Evolutionary conservation across 2,329 filamentous ascomycete genomes (phyloP).

Genomic region (Pseudogymnoascus pannorum): DNA sequence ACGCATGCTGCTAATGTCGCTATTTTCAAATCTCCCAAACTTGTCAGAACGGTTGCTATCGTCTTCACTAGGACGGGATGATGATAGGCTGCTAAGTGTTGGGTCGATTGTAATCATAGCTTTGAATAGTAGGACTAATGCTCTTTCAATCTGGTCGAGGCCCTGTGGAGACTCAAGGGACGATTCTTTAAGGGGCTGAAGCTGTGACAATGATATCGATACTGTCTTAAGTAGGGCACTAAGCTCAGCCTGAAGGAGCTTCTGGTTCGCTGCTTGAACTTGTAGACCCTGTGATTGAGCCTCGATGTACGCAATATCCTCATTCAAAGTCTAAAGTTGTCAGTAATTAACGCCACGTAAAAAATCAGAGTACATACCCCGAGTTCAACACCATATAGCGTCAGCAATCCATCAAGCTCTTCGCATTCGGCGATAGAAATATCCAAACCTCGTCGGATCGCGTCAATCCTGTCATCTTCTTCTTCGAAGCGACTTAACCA

Average conservation of each 20-base stretch:
- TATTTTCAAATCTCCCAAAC: slow-evolving; percentile 40
- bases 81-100: slow-evolving; percentile 47
- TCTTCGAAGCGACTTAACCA: slow-evolving; percentile 81
- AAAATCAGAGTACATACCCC: slow-evolving; percentile 51
- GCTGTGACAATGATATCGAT: slow-evolving; percentile 70
- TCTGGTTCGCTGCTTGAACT: slow-evolving; percentile 95
- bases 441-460: slow-evolving; percentile 80
- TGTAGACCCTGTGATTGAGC: slow-evolving; percentile 94
- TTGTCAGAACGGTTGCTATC: slow-evolving; percentile 23
- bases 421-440: slow-evolving; percentile 91
- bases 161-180: slow-evolving; percentile 65
- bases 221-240: slow-evolving; percentile 85
- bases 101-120: slow-evolving; percentile 93
- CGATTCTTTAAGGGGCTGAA: slow-evolving; percentile 65
- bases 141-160: slow-evolving; percentile 68
- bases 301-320: slow-evolving; percentile 96
- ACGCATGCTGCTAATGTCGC: slow-evolving; percentile 69
- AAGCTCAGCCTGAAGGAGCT: slow-evolving; percentile 78
- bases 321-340: slow-evolving; percentile 67
- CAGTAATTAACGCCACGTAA: slow-evolving; percentile 17
- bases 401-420: slow-evolving; percentile 88
- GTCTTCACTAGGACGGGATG: slow-evolving; percentile 34
- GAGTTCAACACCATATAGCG: slow-evolving; percentile 88
- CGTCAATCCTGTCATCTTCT: slow-evolving; percentile 82
- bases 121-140: slow-evolving; percentile 77